Conservation (phyloP, 2,329 filamentous ascomycete genomes). For the Alternaria novae-zelandiae region DNA sequence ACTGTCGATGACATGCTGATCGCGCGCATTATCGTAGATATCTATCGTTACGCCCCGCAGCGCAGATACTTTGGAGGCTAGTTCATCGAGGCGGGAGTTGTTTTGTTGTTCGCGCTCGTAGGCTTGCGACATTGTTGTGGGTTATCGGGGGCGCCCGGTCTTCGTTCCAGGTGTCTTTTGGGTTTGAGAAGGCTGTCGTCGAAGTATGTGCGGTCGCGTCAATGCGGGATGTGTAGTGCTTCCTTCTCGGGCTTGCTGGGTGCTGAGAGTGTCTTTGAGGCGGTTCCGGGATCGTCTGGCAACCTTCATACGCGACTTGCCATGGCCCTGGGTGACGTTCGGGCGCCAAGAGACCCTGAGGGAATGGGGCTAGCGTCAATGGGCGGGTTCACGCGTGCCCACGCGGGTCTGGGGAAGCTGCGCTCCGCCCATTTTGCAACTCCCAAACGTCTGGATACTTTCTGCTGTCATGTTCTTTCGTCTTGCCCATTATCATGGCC, state of each 20-base stretch:
- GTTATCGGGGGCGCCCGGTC: background rate
- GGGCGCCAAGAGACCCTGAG: conserved; percentile 18
- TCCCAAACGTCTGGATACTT: background rate
- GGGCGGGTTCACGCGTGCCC: background rate
- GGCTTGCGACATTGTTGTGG: conserved; percentile 59
- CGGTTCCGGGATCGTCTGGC: background rate
- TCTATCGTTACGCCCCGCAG: conserved; percentile 93
- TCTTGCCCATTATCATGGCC: background rate
- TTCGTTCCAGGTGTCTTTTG: no score
- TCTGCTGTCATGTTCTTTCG: background rate
- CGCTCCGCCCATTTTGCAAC: background rate
- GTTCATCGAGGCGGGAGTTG: conserved; percentile 89
- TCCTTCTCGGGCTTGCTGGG: background rate
- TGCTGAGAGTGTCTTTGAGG: background rate
- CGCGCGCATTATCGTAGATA: conserved; percentile 94
- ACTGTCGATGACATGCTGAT: conserved; percentile 88
- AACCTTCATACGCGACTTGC: background rate
- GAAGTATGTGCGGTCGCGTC: background rate
- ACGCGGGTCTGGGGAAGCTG: conserved; percentile 3
- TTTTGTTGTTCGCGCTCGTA: conserved; percentile 78
- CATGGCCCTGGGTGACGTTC: conserved; percentile 11
- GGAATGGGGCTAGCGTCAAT: conserved; percentile 6
- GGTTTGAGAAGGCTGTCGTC: background rate
- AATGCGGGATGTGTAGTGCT: background rate
- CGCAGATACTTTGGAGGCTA: conserved; percentile 88